Base-by-base conservation (phyloP, 163 green algal genomes). In the Scenedesmus sp. region DNA sequence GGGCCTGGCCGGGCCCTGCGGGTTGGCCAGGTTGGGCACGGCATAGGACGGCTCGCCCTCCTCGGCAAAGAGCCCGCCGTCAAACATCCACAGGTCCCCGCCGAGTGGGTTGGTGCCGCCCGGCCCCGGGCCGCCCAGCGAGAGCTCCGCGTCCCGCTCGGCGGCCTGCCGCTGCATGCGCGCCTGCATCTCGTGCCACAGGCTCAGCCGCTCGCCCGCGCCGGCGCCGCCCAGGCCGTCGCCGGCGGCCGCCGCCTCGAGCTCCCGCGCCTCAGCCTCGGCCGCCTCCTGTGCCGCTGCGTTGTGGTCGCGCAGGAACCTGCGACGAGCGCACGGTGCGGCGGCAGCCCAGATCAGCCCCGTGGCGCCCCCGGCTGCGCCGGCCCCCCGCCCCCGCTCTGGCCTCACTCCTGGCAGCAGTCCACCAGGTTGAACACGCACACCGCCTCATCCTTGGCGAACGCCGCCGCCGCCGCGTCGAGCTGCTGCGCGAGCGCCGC, bases 401-500 rank as follows among this genome's bases (percentile, higher is more conserved):
- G n/a, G n/a, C n/a, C n/a, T n/a, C n/a, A n/a, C 33, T 93, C 91
- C 75, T 93, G 85, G 18, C 75, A 87, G 14, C 70, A 18, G 15
- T 89, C 83, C 44, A 94, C 84, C 4, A 95, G 60, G 72, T 92
- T 84, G 71, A 96, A 96, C 47, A 84, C 85, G 63, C 87, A 93
- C 10, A 96, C 80, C 1, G 31, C n/a, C 11, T 51, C 29, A 20
- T 78, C 20, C 34, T 72, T 22, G 29, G 60, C 73, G 29, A 80
- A 66, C 11, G 4, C 33, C 34, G 31, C 73, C 48, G 73, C 73
- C 42, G 73, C 45, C 14, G 44, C 28, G 14, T 54, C 45, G 10
- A 80, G 73, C 29, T 64, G 29, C 53, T 86, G 77, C 33, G 70
- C 44, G 13, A 93, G 65, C 29, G 65, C 50, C 14, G 58, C 81